phyloP scores from a whole-genome alignment of 441 rosid genomes.

The Biscutella laevigata region DNA sequence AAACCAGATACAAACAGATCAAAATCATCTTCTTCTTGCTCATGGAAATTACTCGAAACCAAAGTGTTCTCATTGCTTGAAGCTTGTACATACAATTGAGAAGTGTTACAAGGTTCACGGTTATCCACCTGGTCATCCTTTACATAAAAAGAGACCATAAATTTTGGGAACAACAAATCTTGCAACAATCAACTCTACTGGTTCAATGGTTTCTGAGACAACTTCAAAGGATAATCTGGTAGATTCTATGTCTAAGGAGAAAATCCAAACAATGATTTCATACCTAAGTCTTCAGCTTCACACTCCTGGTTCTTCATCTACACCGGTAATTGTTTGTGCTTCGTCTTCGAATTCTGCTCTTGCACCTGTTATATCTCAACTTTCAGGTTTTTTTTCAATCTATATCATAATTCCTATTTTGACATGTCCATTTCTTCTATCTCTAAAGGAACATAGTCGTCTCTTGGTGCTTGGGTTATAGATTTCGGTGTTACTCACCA shows the following conservation, averaged over 20 bases:
- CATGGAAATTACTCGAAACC: neutral
- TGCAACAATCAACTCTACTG: neutral
- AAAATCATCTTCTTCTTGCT: neutral
- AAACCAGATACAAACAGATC: neutral
- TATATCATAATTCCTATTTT: neutral
- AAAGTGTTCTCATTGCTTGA: neutral
- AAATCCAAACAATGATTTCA: neutral
- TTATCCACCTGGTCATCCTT: neutral
- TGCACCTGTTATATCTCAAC: too few relatives aligned
- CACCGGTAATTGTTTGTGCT: neutral
- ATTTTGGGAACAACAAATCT: neutral
- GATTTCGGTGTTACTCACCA: neutral
- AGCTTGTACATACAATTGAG: neutral
- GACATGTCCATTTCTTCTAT: neutral
- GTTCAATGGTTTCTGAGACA: too few relatives aligned
- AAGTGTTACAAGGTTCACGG: too few relatives aligned
- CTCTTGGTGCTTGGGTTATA: neutral
- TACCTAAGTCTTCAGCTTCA: neutral
- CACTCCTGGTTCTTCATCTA: neutral
- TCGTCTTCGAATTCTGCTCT: neutral
- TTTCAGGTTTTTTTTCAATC: neutral
- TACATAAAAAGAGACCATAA: too few relatives aligned
- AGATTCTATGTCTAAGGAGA: neutral
- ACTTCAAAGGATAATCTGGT: too few relatives aligned
- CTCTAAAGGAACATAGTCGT: neutral